These are phyloP conservation scores for Trypanosoma vivax DNA, from an alignment of 208 protist genomes.

Conservation along the genomic window DNA sequence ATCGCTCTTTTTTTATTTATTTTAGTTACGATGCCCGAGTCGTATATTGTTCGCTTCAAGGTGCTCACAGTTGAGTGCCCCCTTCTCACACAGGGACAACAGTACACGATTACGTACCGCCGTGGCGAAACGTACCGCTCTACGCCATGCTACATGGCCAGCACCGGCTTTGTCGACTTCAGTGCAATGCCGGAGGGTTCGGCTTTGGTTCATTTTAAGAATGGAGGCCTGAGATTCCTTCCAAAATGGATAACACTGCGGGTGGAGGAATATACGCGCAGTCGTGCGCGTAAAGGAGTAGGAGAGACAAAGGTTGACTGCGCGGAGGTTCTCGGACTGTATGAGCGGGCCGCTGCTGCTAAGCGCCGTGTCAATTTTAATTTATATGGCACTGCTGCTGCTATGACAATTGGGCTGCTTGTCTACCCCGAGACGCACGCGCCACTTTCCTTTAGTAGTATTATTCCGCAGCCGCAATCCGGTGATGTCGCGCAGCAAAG, in stretches of 20 bases:
- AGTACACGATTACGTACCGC: constrained; percentile 76
- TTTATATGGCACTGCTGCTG: constrained; percentile 54
- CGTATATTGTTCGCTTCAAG: constrained; percentile 76
- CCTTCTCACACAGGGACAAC: constrained; percentile 52
- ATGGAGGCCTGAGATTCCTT: constrained; percentile 42
- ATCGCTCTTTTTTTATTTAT: background rate
- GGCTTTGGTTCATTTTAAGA: constrained; percentile 77
- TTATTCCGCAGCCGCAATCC: constrained; percentile 21
- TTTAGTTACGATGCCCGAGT: constrained; percentile 28
- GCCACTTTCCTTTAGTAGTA: constrained; percentile 52
- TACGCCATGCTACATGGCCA: constrained; percentile 64
- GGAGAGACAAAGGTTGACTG: constrained; percentile 71
- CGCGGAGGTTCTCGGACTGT: constrained; percentile 33
- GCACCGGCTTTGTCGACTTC: constrained; percentile 66
- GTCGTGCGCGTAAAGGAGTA: constrained; percentile 51
- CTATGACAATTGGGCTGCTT: constrained; percentile 63
- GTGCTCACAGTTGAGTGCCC: constrained; percentile 57
- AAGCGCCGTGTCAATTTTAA: constrained; percentile 33
- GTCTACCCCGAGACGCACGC: constrained; percentile 53
- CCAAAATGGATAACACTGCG: constrained; percentile 79
- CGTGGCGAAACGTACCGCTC: constrained; percentile 63
- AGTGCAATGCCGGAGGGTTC: constrained; percentile 74
- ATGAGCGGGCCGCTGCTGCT: constrained; percentile 22
- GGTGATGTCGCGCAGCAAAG: constrained; percentile 8
- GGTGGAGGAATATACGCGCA: constrained; percentile 75